phyloP scores from a whole-genome alignment of 2,329 filamentous ascomycete genomes.

The Aspergillus latus region DNA sequence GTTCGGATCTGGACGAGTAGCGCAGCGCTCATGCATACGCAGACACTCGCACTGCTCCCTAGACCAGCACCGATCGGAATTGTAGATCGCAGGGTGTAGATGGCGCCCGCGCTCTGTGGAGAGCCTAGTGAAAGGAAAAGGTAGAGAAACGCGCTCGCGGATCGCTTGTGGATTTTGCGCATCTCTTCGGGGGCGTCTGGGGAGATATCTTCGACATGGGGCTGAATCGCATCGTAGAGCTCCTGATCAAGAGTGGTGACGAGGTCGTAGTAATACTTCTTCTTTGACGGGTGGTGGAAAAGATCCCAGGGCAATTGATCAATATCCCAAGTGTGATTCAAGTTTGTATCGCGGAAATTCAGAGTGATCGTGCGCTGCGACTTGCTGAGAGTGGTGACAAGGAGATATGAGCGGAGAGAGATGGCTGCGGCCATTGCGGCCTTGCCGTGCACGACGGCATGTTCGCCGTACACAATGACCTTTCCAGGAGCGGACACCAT shows the following conservation, averaged over 20 bases:
- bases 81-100: constrained; percentile 89
- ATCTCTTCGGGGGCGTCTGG: constrained; percentile 63
- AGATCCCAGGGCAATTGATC: constrained; percentile 82
- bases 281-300: constrained; percentile 79
- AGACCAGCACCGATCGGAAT: constrained; percentile 90
- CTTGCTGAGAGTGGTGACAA: constrained; percentile 91
- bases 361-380: constrained; percentile 84
- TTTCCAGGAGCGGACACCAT: constrained; percentile 98
- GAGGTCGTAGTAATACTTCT: constrained; percentile 91
- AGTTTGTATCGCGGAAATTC: constrained; percentile 84
- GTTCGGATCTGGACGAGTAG: constrained; percentile 85
- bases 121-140: constrained; percentile 85
- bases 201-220: constrained; percentile 73
- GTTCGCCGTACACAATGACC: constrained; percentile 96
- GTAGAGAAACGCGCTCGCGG: constrained; percentile 86
- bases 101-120: constrained; percentile 72
- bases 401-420: constrained; percentile 91
- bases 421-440: constrained; percentile 93
- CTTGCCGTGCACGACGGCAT: constrained; percentile 97
- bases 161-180: constrained; percentile 80
- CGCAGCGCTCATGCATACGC: constrained; percentile 81
- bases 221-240: constrained; percentile 75
- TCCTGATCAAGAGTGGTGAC: constrained; percentile 82
- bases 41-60: constrained; percentile 91
- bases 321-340: constrained; percentile 92